These are phyloP conservation scores for Seminavis robusta DNA, from an alignment of 108 stramenopile genomes.

Conservation along the genomic window DNA sequence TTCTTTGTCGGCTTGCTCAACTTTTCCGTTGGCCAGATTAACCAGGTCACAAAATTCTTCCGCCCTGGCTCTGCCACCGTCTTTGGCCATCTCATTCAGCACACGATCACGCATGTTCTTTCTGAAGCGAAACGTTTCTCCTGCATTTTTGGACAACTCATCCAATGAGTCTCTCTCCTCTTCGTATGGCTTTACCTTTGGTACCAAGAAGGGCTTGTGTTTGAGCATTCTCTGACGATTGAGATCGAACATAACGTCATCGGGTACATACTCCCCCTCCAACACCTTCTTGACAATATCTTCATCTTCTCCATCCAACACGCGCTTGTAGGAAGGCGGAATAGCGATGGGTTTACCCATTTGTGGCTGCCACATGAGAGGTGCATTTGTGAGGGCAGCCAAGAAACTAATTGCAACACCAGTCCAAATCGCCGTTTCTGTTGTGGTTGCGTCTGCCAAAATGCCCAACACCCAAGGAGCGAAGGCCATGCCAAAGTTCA, in stretches of 20 bases:
- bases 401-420: slow-evolving; percentile 32
- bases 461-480: slow-evolving; percentile 53
- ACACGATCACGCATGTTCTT: slow-evolving; percentile 16
- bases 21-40: slow-evolving; percentile 1
- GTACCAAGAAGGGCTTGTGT: slow-evolving; percentile 27
- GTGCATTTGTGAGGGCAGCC: slow-evolving; percentile 36
- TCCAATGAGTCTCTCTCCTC: slow-evolving; percentile 40
- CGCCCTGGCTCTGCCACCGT: not conserved
- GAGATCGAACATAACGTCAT: slow-evolving; percentile 17
- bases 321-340: slow-evolving; percentile 9
- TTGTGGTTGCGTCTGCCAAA: slow-evolving; percentile 34
- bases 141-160: slow-evolving; percentile 11
- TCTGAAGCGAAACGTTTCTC: slow-evolving; percentile 14
- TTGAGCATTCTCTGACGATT: slow-evolving; percentile 15
- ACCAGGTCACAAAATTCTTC: slow-evolving; percentile 27
- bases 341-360: slow-evolving; percentile 20
- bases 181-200: slow-evolving; percentile 23
- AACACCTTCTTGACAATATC: slow-evolving; percentile 32
- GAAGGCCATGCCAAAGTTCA: slow-evolving; percentile 59
- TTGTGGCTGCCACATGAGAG: slow-evolving; percentile 26
- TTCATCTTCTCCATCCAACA: slow-evolving; percentile 25
- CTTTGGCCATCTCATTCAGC: slow-evolving; percentile 8
- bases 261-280: slow-evolving; percentile 29
- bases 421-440: slow-evolving; percentile 25
- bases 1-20: slow-evolving; percentile 8